phyloP scores from a whole-genome alignment of 2,329 filamentous ascomycete genomes.

The Fusarium musae region DNA sequence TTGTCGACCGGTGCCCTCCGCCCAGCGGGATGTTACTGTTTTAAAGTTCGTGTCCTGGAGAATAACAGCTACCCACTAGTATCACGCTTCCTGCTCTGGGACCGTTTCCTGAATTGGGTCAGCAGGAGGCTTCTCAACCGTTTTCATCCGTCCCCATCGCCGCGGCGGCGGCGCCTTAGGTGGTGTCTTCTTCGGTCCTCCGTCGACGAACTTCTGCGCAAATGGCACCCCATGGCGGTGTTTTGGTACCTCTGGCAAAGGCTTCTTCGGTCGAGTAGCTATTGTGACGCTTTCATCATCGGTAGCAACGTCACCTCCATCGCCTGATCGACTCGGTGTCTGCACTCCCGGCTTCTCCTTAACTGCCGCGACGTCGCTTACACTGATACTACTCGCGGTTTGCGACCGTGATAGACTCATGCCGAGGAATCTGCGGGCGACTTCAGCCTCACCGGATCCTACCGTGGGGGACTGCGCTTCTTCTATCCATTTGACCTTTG shows the following conservation, averaged over 20 bases:
- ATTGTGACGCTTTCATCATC: constrained; percentile 38
- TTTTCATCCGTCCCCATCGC: constrained; percentile 56
- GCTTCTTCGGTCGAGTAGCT: constrained; percentile 55
- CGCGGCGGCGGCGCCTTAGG: constrained; percentile 60
- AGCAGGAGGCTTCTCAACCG: constrained; percentile 46
- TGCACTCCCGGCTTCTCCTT: constrained; percentile 85
- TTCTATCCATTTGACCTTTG: constrained; percentile 75
- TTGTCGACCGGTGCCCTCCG: constrained; percentile 14
- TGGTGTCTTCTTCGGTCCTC: constrained; percentile 54
- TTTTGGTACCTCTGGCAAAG: constrained; percentile 65
- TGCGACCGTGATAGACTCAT: constrained; percentile 75
- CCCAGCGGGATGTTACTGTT: constrained; percentile 1
- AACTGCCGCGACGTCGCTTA: constrained; percentile 81
- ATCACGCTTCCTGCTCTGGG: constrained; percentile 27
- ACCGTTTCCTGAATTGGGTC: constrained; percentile 43
- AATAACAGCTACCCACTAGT: not conserved
- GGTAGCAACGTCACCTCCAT: constrained; percentile 40
- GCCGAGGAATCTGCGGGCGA: constrained; percentile 71
- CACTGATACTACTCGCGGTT: constrained; percentile 78
- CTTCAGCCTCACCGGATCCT: constrained; percentile 54
- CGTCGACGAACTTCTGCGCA: constrained; percentile 46
- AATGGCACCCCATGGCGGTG: constrained; percentile 65
- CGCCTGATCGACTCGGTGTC: constrained; percentile 73
- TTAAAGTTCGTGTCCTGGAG: constrained; percentile 2
- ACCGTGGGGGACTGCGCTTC: constrained; percentile 45